phyloP scores from a whole-genome alignment of 257 asterid species.

The Fraxinus quadrangulata region DNA sequence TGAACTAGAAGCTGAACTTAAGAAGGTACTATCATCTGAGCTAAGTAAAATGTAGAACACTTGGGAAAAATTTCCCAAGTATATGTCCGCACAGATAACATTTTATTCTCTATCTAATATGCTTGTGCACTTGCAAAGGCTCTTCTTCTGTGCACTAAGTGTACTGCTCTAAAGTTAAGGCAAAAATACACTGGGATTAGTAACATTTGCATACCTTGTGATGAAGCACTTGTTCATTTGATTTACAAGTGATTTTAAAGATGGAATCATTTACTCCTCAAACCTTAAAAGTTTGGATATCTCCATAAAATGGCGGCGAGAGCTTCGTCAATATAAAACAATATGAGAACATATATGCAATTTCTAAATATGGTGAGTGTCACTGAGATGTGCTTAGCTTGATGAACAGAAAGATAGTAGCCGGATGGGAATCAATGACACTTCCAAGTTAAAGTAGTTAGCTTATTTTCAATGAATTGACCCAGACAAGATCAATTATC shows the following conservation, averaged over 20 bases:
- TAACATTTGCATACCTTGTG: neutral
- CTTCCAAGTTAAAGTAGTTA: neutral
- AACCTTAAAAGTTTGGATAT: neutral
- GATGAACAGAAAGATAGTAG: neutral
- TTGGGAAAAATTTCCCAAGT: neutral
- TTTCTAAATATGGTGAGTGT: neutral
- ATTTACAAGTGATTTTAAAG: neutral
- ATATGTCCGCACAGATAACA: neutral
- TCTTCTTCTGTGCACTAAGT: neutral
- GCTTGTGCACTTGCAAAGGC: neutral
- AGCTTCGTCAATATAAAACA: neutral
- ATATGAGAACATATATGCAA: neutral
- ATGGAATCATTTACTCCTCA: neutral
- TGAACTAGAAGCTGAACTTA: conserved; percentile 88
- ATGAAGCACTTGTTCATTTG: neutral
- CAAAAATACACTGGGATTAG: neutral
- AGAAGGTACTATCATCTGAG: conserved; percentile 59
- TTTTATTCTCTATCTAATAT: neutral
- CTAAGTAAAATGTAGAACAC: neutral
- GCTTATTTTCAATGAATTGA: neutral
- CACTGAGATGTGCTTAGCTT: neutral
- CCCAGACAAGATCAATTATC: neutral
- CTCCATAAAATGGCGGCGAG: neutral
- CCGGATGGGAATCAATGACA: conserved; percentile 16
- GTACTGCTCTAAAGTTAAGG: neutral